These are phyloP conservation scores for Gymnopilus dilepis DNA, from an alignment of 768 basidiomycete genomes.

Conservation along the genomic window DNA sequence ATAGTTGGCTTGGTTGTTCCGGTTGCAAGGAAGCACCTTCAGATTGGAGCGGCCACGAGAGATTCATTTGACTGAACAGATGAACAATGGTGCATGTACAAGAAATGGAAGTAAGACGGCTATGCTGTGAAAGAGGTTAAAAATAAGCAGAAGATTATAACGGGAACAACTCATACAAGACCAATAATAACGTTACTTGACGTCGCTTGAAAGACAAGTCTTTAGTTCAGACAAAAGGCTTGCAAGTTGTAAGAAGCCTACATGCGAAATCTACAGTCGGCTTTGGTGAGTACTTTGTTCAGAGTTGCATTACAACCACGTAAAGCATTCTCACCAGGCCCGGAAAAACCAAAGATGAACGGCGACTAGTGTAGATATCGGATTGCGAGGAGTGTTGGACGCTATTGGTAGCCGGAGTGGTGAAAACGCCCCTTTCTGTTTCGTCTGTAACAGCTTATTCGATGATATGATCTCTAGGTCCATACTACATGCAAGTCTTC, in stretches of 20 bases:
- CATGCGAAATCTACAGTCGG: not conserved
- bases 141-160: conserved; percentile 8
- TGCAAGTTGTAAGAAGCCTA: not conserved
- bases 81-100: not conserved
- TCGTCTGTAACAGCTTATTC: too few relatives aligned
- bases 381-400: too few relatives aligned
- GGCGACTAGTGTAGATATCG: too few relatives aligned
- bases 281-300: not conserved
- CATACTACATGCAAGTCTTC: too few relatives aligned
- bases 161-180: conserved; percentile 7
- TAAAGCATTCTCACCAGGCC: not conserved
- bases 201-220: not conserved
- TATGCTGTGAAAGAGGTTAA: not conserved
- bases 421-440: too few relatives aligned
- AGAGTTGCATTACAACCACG: not conserved
- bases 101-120: conserved; percentile 6
- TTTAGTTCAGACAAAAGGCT: conserved; percentile 1
- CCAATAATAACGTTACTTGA: conserved; percentile 6
- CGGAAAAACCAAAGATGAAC: not conserved
- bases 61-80: not conserved
- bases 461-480: too few relatives aligned
- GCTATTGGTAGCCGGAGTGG: too few relatives aligned
- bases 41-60: not conserved
- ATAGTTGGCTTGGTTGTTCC: not conserved
- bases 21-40: not conserved